Evolutionary conservation across 257 asterid species (phyloP), one percentile per base, ranked within the genome.

Genomic region (Thymus mandschuricus): DNA sequence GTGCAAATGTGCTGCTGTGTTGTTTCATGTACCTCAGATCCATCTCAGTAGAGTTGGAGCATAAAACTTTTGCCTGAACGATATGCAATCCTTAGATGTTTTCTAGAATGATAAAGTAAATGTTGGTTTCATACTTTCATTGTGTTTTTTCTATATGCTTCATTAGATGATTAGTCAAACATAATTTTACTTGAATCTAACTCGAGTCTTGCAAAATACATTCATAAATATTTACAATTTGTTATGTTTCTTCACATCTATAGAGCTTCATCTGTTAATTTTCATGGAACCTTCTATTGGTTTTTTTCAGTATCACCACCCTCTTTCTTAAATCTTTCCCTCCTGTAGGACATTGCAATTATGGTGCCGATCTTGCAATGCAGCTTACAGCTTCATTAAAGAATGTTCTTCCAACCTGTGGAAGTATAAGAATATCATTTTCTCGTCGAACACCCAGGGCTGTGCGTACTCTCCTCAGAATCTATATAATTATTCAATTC

Each of bases 381-480:
- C 87, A 92, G 82, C 85, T 92, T 76, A 66, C 77, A 69, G 81
- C 83, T 60, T 81, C 87, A 55, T 76, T 92, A 82, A 83, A 74
- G 77, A 75, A 74, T 49, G 86, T 81, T 75, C 89, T 92, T 68
- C 85, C 87, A 66, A 85, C 90, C 65, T 92, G 98, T 82, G 98
- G 97, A 79, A 85, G 86, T 74, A 74, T 92, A 69, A 82, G 95
- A 79, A 77, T 90, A 70, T 92, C 97, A 60, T 92, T 92, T 83
- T 92, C 97, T 73, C 91, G 96, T 55, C 88, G 98, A 76, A 92
- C 98, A 51, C 98, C 98, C 34, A 80, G 75, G 81, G 84, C 70
- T 44, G 98, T 92, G 38, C 5, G 78, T 77, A 70, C 80, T 66
- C 67, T 74, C 77, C 56, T 75, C 74, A 5, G 15, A 57, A 6